phyloP scores from a whole-genome alignment of 345 rosid genomes.

The Acer yangbiense region DNA sequence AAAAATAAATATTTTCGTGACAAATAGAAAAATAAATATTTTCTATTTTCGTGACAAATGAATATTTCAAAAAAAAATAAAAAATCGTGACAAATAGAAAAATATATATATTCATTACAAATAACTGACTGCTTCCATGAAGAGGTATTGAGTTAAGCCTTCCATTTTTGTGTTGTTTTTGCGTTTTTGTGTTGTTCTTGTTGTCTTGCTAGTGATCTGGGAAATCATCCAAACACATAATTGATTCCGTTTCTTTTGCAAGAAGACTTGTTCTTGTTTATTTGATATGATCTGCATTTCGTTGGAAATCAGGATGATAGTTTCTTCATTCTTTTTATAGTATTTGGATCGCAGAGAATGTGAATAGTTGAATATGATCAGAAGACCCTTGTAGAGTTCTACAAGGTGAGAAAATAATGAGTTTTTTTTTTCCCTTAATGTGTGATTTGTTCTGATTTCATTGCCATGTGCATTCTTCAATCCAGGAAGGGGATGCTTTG shows the following conservation, averaged over 20 bases:
- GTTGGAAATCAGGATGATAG: not conserved
- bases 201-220: not conserved
- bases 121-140: no score
- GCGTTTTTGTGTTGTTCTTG: not conserved
- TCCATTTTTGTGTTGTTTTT: no score
- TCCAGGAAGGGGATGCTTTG: constrained; percentile 60
- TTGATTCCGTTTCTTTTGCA: not conserved
- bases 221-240: not conserved
- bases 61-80: no score
- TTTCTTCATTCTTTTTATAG: constrained; percentile 34
- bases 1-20: no score
- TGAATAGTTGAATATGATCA: constrained; percentile 58
- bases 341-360: constrained; percentile 94
- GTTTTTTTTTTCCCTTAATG: not conserved
- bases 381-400: constrained; percentile 75
- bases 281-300: not conserved
- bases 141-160: no score
- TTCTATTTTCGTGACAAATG: no score
- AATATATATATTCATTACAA: no score
- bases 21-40: no score
- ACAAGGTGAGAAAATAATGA: constrained; percentile 50
- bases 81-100: no score
- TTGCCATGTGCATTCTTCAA: not conserved
- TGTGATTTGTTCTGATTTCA: constrained; percentile 4
- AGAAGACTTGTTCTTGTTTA: not conserved